Evolutionary conservation across 345 rosid species (phyloP).

Genomic region (Cardiospermum halicacabum): DNA sequence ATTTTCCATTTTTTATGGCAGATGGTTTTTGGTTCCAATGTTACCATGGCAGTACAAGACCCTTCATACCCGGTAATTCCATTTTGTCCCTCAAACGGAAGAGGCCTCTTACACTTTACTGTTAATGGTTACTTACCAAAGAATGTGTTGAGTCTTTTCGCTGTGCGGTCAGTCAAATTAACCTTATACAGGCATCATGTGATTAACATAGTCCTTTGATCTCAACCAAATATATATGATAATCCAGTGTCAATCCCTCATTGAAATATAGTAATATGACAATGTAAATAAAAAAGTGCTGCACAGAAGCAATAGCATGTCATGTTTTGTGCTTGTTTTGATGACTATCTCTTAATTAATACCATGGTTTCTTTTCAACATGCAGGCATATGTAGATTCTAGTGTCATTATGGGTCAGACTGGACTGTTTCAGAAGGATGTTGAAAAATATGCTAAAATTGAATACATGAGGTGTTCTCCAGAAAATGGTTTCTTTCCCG

Average conservation of each 20-base stretch:
- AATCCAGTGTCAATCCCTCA: not conserved
- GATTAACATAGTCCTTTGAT: not conserved
- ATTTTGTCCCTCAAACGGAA: too few species aligned
- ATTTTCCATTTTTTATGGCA: conserved; percentile 26
- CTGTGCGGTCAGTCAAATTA: not conserved
- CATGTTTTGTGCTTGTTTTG: conserved; percentile 8
- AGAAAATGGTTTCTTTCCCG: conserved; percentile 95
- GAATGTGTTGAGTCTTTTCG: not conserved
- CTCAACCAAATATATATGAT: not conserved
- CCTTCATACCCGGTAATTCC: conserved; percentile 92
- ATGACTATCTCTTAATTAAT: not conserved
- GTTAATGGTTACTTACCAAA: not conserved
- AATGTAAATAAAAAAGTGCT: not conserved
- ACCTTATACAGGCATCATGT: not conserved
- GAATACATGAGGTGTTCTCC: conserved; percentile 95
- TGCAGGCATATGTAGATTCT: conserved; percentile 95
- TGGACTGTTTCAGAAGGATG: conserved; percentile 58
- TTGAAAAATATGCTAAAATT: conserved; percentile 60
- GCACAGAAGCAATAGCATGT: not conserved
- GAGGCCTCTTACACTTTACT: too few species aligned
- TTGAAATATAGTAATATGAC: not conserved
- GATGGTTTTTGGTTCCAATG: conserved; percentile 80
- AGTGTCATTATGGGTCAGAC: conserved; percentile 98
- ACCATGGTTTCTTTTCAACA: not conserved
- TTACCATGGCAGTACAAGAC: conserved; percentile 90